Evolutionary conservation across 1,139 yeast species (phyloP).

Genomic region (Meyerozyma guilliermondii): DNA sequence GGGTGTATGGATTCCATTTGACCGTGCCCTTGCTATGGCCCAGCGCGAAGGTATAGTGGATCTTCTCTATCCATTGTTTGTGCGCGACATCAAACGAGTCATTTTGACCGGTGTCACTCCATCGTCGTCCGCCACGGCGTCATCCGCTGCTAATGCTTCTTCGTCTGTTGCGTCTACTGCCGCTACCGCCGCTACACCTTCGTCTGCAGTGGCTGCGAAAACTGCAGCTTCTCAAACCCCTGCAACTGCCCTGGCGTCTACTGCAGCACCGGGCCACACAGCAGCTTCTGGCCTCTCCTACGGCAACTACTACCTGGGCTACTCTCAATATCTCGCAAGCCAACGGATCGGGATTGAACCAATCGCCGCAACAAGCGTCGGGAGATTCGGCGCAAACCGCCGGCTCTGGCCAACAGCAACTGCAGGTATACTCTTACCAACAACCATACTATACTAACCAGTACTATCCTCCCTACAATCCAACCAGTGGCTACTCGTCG

Average conservation of each 20-base stretch:
- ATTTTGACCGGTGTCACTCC: conserved; percentile 54
- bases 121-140: conserved; percentile 8
- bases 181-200: conserved; percentile 10
- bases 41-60: conserved; percentile 41
- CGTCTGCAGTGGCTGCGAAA: conserved; percentile 2
- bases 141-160: conserved; percentile 8
- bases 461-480: conserved; percentile 19
- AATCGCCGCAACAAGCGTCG: not conserved
- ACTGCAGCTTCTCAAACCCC: conserved; percentile 4
- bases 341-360: not conserved
- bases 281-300: not conserved
- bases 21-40: conserved; percentile 48
- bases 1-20: conserved; percentile 56
- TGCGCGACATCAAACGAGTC: conserved; percentile 39
- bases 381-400: not conserved
- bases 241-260: conserved; percentile 9
- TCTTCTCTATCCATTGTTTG: conserved; percentile 42
- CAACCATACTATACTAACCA: conserved; percentile 21
- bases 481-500: conserved; percentile 16
- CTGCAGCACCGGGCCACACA: conserved; percentile 10
- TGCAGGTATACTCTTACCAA: conserved; percentile 16
- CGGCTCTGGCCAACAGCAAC: conserved; percentile 4
- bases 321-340: not conserved
- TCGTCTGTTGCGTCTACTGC: conserved; percentile 8
- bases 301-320: not conserved